Conservation (phyloP, 495 filamentous ascomycete species). For the Pyrenopolyporus hunteri region DNA sequence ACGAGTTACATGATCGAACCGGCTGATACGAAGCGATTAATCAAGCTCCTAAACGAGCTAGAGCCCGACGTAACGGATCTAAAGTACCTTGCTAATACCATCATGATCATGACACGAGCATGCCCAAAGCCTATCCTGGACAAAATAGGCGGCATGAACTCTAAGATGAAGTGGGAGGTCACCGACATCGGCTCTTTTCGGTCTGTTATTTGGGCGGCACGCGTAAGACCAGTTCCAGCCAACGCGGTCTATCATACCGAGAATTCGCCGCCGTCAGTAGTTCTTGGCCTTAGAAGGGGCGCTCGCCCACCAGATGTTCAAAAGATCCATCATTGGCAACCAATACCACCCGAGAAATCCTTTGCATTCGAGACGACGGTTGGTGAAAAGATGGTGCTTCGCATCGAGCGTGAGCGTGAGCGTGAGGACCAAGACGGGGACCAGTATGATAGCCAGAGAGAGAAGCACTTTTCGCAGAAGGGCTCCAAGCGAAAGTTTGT, state of each 20-base stretch:
- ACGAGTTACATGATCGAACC: slow-evolving; percentile 88
- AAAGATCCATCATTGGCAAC: slow-evolving; percentile 85
- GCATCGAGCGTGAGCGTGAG: slow-evolving; percentile 79
- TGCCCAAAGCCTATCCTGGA: slow-evolving; percentile 70
- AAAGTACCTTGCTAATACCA: slow-evolving; percentile 85
- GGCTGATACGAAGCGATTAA: slow-evolving; percentile 70
- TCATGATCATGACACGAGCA: slow-evolving; percentile 82
- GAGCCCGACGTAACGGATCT: slow-evolving; percentile 66
- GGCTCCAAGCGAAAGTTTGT: slow-evolving; percentile 61
- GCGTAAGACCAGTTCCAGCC: slow-evolving; percentile 71
- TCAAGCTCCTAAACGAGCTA: slow-evolving; percentile 67
- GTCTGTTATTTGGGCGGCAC: slow-evolving; percentile 84
- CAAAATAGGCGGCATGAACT: slow-evolving; percentile 84
- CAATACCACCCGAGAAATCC: slow-evolving; percentile 66
- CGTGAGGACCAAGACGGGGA: slow-evolving; percentile 64
- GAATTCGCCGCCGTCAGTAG: slow-evolving; percentile 73
- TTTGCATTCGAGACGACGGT: slow-evolving; percentile 79
- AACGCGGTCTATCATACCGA: slow-evolving; percentile 73
- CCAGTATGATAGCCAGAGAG: slow-evolving; percentile 64
- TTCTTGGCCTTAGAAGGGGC: slow-evolving; percentile 73
- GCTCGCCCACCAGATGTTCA: slow-evolving; percentile 79
- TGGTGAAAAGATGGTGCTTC: slow-evolving; percentile 82
- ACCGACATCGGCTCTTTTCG: slow-evolving; percentile 75
- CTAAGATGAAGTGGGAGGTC: slow-evolving; percentile 81
- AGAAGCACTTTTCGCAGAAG: slow-evolving; percentile 64